These are phyloP conservation scores for Iris pallida DNA, from an alignment of 116 monocot species.

Conservation along the genomic window DNA sequence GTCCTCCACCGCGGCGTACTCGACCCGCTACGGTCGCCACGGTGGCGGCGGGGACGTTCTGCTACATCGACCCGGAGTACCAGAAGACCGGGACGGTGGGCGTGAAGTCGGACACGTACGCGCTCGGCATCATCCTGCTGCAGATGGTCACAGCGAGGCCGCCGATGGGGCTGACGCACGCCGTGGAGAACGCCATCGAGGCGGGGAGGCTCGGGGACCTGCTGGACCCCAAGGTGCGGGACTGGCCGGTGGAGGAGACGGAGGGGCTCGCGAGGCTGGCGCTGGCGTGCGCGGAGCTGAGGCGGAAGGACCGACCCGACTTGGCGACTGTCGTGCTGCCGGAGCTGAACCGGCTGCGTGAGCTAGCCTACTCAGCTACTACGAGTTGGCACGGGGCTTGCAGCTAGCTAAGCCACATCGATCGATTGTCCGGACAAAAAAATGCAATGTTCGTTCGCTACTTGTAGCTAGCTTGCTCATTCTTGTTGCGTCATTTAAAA, in stretches of 20 bases:
- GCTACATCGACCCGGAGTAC: slow-evolving; percentile 96
- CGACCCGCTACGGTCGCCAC: slow-evolving; percentile 55
- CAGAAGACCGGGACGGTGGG: slow-evolving; percentile 76
- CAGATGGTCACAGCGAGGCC: slow-evolving; percentile 61
- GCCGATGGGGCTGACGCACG: slow-evolving; percentile 69
- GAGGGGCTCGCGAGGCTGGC: slow-evolving; percentile 37
- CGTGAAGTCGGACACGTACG: slow-evolving; percentile 75
- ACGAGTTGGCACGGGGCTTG: no score
- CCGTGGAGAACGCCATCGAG: slow-evolving; percentile 36
- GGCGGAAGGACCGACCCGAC: slow-evolving; percentile 68
- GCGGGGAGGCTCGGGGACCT: slow-evolving; percentile 32
- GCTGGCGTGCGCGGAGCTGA: slow-evolving; percentile 56
- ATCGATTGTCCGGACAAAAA: no score
- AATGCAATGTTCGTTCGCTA: no score
- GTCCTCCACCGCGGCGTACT: slow-evolving; percentile 12
- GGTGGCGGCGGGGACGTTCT: slow-evolving; percentile 80
- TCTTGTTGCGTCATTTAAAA: no score
- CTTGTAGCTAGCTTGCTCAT: no score
- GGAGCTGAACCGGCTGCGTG: slow-evolving; percentile 34
- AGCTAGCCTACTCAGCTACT: slow-evolving; percentile 23
- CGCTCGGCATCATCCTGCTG: slow-evolving; percentile 78
- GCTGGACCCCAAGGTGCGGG: slow-evolving; percentile 43
- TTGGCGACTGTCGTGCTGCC: slow-evolving; percentile 51
- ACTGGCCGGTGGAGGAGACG: slow-evolving; percentile 64
- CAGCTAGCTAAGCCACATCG: no score